Conservation (phyloP, 2,329 filamentous ascomycete species). For the Thelonectria blattea region DNA sequence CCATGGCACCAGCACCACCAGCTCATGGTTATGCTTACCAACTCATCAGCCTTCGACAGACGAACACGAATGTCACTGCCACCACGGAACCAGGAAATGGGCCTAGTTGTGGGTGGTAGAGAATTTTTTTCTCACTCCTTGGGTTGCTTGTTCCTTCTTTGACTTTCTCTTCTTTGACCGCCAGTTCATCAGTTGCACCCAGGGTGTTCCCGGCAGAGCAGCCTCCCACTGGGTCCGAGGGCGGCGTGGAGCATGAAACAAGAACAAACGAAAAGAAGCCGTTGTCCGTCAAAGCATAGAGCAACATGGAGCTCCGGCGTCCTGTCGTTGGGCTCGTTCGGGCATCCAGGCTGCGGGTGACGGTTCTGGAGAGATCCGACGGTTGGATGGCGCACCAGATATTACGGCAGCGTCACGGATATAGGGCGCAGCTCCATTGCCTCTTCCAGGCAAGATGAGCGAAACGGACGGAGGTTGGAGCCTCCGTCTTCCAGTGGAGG, state of each 20-base stretch:
- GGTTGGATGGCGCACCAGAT: constrained; percentile 4
- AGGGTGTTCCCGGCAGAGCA: constrained; percentile 33
- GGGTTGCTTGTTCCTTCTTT: constrained; percentile 13
- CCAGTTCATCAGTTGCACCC: constrained; percentile 50
- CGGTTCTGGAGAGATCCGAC: constrained; percentile 15
- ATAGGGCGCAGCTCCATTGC: background rate
- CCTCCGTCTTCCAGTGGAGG: constrained; percentile 3
- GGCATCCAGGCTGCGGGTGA: constrained; percentile 9
- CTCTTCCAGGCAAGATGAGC: constrained; percentile 6
- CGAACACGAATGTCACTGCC: constrained; percentile 19
- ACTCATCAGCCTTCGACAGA: constrained; percentile 22
- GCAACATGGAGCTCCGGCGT: constrained; percentile 3
- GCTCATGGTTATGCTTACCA: constrained; percentile 20
- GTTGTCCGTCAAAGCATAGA: background rate
- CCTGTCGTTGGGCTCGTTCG: constrained; percentile 6
- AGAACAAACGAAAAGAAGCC: constrained; percentile 13
- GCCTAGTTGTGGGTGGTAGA: constrained; percentile 3
- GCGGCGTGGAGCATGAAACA: constrained; percentile 31
- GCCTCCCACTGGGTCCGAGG: constrained; percentile 25
- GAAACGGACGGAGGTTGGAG: constrained; percentile 11
- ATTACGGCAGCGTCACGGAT: constrained; percentile 1
- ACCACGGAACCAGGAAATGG: constrained; percentile 14
- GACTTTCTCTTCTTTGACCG: constrained; percentile 49
- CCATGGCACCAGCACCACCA: constrained; percentile 27
- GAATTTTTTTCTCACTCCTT: constrained; percentile 17